These are phyloP conservation scores for Euphrasia arctica DNA, from an alignment of 305 asterid genomes.

Conservation along the genomic window DNA sequence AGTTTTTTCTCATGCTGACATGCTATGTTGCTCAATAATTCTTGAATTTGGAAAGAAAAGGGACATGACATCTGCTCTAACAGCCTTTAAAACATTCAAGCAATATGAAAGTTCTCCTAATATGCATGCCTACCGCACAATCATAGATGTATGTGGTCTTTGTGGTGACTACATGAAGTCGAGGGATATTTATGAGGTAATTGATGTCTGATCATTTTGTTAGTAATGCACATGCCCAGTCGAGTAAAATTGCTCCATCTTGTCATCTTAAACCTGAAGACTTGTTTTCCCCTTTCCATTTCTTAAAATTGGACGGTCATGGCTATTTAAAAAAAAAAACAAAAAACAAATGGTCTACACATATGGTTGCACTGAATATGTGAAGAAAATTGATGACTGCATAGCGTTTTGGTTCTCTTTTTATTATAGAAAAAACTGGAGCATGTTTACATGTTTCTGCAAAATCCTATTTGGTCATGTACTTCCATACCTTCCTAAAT, in stretches of 20 bases:
- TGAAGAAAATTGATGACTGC: background rate
- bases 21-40: slow-evolving; percentile 62
- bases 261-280: slow-evolving; percentile 9
- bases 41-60: slow-evolving; percentile 81
- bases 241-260: slow-evolving; percentile 13
- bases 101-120: slow-evolving; percentile 51
- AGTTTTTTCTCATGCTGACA: slow-evolving; percentile 48
- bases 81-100: slow-evolving; percentile 71
- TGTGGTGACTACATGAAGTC: slow-evolving; percentile 84
- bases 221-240: background rate
- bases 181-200: slow-evolving; percentile 82
- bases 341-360: background rate
- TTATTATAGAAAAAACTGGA: background rate
- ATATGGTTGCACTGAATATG: background rate
- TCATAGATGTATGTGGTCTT: slow-evolving; percentile 95
- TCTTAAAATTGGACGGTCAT: background rate
- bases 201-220: slow-evolving; percentile 14
- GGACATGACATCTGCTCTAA: slow-evolving; percentile 68
- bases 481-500: background rate
- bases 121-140: slow-evolving; percentile 75
- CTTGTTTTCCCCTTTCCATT: background rate
- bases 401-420: background rate
- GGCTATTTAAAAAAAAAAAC: background rate
- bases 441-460: background rate
- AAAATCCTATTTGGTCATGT: background rate